Percentiles rank a stretch among this genome's conserved stretches.
Evolutionary conservation across 306 rosid genomes (phyloP).

Genomic region (Albizia julibrissin): DNA sequence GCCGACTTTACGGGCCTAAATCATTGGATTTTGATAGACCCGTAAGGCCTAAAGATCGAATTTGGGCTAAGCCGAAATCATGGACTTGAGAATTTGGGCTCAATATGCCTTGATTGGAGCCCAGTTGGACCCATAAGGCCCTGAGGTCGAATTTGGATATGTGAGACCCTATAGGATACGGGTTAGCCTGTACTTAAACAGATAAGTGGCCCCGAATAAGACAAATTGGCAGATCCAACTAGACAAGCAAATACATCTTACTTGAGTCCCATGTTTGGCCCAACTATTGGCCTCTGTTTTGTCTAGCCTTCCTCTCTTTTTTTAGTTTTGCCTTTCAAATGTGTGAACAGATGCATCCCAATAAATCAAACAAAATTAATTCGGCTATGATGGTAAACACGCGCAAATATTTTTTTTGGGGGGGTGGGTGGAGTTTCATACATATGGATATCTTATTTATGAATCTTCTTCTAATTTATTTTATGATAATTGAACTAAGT

Average conservation of each 20-base stretch:
- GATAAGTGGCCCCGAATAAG: background rate
- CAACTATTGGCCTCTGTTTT: background rate
- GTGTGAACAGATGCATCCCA: background rate
- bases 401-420: too few relatives aligned
- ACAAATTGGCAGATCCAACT: background rate
- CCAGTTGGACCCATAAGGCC: background rate
- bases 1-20: background rate
- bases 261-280: background rate
- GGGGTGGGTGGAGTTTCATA: too few relatives aligned
- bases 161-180: background rate
- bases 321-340: background rate
- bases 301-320: background rate
- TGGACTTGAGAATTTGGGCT: slow-evolving; percentile 5
- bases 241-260: background rate
- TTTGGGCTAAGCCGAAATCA: background rate
- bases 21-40: background rate
- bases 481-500: background rate
- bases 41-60: too few relatives aligned
- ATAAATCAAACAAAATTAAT: too few relatives aligned
- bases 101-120: background rate
- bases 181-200: background rate
- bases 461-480: background rate
- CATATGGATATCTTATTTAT: too few relatives aligned
- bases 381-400: too few relatives aligned
- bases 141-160: background rate